Base-by-base conservation (phyloP, 202 grass and related monocot species). In the Schoenoplectus triqueter region DNA sequence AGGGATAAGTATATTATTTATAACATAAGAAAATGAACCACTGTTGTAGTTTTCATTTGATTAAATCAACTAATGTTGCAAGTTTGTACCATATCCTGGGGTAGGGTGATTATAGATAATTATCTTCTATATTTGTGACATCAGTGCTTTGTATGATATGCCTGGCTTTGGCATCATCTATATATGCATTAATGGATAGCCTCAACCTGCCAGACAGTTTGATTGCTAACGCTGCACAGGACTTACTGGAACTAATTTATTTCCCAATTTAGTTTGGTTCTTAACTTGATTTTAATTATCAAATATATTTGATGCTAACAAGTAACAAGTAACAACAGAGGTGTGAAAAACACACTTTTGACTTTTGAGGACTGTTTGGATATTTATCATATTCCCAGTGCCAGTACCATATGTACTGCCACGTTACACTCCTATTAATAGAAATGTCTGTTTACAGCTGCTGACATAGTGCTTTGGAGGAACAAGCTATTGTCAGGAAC, bases 401-500 rank as follows among this genome's bases (percentile, higher is more conserved):
- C 42, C 45, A 50, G 45, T 73, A 73, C n/a, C 18, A 73, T 22
- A 69, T 42, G 13, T 69, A 42, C 10, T 15, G 3, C 40, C 40
- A 10, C 22, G 42, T 13, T 44, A 13, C 42, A 44, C 4, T 3
- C 42, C 20, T 10, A 20, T 51, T 72, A 18, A 5, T 49, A 49
- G 42, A 48, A 19, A 18, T 72, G 42, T 72, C 48, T 72, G 44
- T n/a, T 86, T 87, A 70, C 82, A 97, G 92, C 84, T 73, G 95
- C 95, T 66, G 90, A 97, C 78, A 84, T 97, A 71, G 89, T 97
- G 19, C 79, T 97, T 52, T 97, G 95, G 92, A 94, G 95, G 82
- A 86, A 97, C 41, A 97, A 93, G 66, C 84, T 91, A 78, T 79
- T 80, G 44, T 94, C 92, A 0, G 95, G 90, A 5, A 88, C 90